phyloP scores from a whole-genome alignment of 2,329 filamentous ascomycete genomes.

The Colletotrichum liriopes region DNA sequence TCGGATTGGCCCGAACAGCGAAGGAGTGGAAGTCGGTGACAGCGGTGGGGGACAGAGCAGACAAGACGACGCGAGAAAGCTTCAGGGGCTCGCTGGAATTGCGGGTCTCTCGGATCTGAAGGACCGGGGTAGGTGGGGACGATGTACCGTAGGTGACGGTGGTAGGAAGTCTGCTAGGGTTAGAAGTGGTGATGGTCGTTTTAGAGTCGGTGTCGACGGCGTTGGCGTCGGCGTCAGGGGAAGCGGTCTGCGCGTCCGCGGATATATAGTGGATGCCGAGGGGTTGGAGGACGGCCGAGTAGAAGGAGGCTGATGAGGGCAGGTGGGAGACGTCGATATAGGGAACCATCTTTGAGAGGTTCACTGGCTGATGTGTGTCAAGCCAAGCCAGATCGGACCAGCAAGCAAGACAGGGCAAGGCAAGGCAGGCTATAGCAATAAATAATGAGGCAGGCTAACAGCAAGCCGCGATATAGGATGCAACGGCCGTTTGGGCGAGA shows the following conservation, averaged over 20 bases:
- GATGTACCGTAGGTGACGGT: constrained; percentile 61
- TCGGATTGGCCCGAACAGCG: constrained; percentile 74
- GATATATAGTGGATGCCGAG: constrained; percentile 81
- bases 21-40: constrained; percentile 81
- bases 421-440: background rate
- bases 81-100: constrained; percentile 58
- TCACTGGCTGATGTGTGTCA: background rate
- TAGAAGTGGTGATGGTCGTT: constrained; percentile 15
- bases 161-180: constrained; percentile 37
- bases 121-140: constrained; percentile 55
- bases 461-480: background rate
- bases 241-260: constrained; percentile 46
- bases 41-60: constrained; percentile 74
- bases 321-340: constrained; percentile 81
- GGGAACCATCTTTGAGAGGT: constrained; percentile 57
- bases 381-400: background rate
- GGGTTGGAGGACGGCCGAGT: constrained; percentile 83
- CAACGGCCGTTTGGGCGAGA: background rate
- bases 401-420: background rate
- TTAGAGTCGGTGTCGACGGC: constrained; percentile 14
- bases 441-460: background rate
- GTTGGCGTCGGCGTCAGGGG: constrained; percentile 21
- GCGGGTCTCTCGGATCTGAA: constrained; percentile 62
- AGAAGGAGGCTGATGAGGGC: constrained; percentile 86
- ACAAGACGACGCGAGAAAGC: constrained; percentile 73